A percentile compares a stretch with the other conserved stretches of the same genome.
phyloP scores from a whole-genome alignment of 768 basidiomycete species.

The Psilocybe azurescens region DNA sequence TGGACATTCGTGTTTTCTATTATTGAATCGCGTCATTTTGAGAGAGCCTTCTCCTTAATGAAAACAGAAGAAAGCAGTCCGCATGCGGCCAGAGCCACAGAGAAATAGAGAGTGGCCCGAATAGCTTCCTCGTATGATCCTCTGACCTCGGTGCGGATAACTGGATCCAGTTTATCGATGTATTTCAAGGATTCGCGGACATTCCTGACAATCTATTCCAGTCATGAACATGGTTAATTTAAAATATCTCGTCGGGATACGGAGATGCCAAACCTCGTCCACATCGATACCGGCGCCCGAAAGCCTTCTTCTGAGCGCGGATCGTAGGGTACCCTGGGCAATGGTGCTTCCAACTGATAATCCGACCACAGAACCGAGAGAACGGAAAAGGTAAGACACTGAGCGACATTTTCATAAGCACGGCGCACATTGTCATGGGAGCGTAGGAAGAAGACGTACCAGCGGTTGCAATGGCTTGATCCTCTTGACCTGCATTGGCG shows the following conservation, averaged over 20 bases:
- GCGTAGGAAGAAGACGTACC: constrained; percentile 33
- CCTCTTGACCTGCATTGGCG: constrained; percentile 62
- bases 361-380: constrained; percentile 62
- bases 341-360: constrained; percentile 61
- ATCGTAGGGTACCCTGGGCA: constrained; percentile 56
- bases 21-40: constrained; percentile 12
- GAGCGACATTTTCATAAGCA: not conserved
- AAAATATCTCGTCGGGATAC: not conserved
- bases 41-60: constrained; percentile 55
- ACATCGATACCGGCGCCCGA: constrained; percentile 49
- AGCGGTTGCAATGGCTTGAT: constrained; percentile 71
- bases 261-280: constrained; percentile 51
- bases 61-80: constrained; percentile 52
- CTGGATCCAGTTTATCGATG: constrained; percentile 47
- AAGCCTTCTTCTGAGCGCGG: constrained; percentile 44
- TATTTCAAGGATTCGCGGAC: constrained; percentile 57
- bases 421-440: not conserved
- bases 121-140: constrained; percentile 50
- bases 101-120: constrained; percentile 53
- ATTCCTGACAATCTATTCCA: constrained; percentile 47
- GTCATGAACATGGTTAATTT: not conserved
- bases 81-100: constrained; percentile 43
- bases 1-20: not conserved
- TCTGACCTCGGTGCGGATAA: constrained; percentile 40
- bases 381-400: constrained; percentile 74